Percentiles rank a stretch among this genome's conserved stretches.
phyloP scores from a whole-genome alignment of 176 grass and related monocot species.

The Alloteropsis semialata region DNA sequence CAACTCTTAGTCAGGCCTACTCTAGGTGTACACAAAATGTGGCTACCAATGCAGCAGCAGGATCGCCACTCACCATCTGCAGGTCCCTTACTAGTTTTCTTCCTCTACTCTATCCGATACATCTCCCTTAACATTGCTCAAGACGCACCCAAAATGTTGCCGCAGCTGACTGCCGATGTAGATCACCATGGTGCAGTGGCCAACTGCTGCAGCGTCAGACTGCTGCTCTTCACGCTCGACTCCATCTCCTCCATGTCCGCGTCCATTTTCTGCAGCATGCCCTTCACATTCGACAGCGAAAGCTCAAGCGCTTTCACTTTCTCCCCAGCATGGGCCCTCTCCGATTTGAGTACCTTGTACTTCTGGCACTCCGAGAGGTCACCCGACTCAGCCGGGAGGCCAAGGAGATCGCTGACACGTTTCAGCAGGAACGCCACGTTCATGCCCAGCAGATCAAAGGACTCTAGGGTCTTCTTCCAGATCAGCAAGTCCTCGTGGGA shows the following conservation, averaged over 20 bases:
- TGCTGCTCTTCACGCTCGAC: background rate
- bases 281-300: slow-evolving; percentile 19
- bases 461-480: slow-evolving; percentile 48
- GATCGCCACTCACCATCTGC: background rate
- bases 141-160: slow-evolving; percentile 9
- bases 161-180: too few species aligned
- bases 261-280: slow-evolving; percentile 17
- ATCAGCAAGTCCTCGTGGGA: slow-evolving; percentile 6
- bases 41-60: background rate
- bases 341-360: slow-evolving; percentile 7
- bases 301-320: slow-evolving; percentile 32
- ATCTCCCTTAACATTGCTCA: background rate
- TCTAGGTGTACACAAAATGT: background rate
- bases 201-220: background rate
- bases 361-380: background rate
- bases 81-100: background rate
- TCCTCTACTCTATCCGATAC: background rate
- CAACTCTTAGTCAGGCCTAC: too few species aligned
- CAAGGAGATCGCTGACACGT: background rate
- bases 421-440: slow-evolving; percentile 27
- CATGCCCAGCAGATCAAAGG: slow-evolving; percentile 42
- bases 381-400: background rate
- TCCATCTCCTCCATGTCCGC: slow-evolving; percentile 35
- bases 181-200: slow-evolving; percentile 31
- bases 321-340: background rate